phyloP scores from a whole-genome alignment of 441 rosid species.

The Gossypium lobatum region DNA sequence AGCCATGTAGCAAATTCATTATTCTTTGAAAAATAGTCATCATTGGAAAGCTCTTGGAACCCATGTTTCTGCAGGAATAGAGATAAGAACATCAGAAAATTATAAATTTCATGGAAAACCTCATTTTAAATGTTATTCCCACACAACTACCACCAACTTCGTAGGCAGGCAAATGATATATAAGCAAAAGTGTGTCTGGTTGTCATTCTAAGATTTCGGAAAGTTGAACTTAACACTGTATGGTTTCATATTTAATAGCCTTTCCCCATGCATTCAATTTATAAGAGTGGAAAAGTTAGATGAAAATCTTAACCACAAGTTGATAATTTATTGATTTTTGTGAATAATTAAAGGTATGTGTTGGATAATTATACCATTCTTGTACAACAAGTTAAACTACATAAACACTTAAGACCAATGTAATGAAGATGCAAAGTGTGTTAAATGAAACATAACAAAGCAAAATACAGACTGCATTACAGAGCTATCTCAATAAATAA shows the following conservation, averaged over 20 bases:
- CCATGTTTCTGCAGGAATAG: constrained; percentile 43
- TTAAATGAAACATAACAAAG: constrained; percentile 3
- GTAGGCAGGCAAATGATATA: not conserved
- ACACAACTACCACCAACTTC: not conserved
- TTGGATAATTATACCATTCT: not conserved
- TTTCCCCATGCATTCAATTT: constrained; percentile 1
- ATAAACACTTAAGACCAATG: not conserved
- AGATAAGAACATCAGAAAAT: not conserved
- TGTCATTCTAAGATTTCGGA: not conserved
- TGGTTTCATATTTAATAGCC: not conserved
- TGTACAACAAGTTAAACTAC: not conserved
- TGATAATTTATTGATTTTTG: not conserved
- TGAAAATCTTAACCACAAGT: not conserved
- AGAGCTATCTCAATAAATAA: not conserved
- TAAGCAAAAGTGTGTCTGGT: not conserved
- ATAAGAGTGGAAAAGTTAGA: not conserved
- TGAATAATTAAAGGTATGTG: not conserved
- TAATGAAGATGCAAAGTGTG: not conserved
- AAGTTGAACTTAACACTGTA: not conserved
- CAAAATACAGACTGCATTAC: not conserved
- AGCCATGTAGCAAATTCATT: constrained; percentile 91
- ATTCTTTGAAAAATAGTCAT: constrained; percentile 85
- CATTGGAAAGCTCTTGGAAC: constrained; percentile 58
- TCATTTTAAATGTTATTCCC: not conserved
- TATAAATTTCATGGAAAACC: not conserved